Evolutionary conservation across 306 rosid genomes (phyloP).

Genomic region (Ammopiptanthus mongolicus): DNA sequence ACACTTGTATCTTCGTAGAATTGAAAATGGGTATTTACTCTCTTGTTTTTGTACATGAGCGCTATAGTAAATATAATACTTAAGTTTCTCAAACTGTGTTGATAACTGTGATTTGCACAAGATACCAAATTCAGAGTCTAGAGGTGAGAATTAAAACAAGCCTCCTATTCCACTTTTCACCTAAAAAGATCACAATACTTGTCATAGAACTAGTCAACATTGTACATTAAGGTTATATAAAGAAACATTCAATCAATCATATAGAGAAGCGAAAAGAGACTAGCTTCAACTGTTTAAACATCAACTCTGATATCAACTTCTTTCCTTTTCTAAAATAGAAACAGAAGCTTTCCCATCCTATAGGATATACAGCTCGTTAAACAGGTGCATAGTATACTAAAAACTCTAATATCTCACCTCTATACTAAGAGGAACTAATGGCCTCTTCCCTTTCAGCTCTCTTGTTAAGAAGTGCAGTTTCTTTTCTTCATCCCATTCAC

Average conservation of each 20-base stretch:
- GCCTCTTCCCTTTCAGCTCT: conserved; percentile 94
- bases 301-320: background rate
- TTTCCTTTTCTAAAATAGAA: background rate
- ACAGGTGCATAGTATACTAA: background rate
- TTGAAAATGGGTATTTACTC: background rate
- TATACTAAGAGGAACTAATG: conserved; percentile 73
- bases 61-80: background rate
- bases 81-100: background rate
- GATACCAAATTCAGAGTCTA: background rate
- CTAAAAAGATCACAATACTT: background rate
- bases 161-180: conserved; percentile 4
- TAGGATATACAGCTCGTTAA: background rate
- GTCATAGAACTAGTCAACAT: background rate
- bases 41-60: background rate
- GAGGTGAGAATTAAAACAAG: background rate
- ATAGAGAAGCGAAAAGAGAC: background rate
- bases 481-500: conserved; percentile 97
- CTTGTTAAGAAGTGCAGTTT: conserved; percentile 70
- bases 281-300: background rate
- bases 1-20: background rate
- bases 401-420: conserved; percentile 42
- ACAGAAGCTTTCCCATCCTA: background rate
- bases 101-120: background rate
- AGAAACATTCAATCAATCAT: background rate
- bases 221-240: background rate